Percentiles rank a stretch among this genome's conserved stretches.
These are phyloP conservation scores for Lasiodiplodia sp. DNA, from an alignment of 2,329 filamentous ascomycete species.

Conservation along the genomic window DNA sequence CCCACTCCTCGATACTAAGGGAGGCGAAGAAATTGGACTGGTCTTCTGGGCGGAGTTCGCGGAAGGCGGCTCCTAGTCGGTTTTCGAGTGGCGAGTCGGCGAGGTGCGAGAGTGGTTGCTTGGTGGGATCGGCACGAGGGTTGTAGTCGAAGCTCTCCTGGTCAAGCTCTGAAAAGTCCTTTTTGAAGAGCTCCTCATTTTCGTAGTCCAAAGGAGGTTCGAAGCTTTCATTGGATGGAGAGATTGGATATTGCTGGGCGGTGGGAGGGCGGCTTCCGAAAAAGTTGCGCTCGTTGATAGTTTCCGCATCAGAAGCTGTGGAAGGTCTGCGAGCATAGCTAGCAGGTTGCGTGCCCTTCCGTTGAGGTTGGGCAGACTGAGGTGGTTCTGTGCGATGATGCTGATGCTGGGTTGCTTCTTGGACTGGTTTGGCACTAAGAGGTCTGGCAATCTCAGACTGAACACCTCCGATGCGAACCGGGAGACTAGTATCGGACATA, in stretches of 20 bases:
- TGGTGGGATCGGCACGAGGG: constrained; percentile 35
- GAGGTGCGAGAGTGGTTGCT: constrained; percentile 16
- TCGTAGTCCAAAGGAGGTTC: constrained; percentile 54
- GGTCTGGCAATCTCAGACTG: not conserved
- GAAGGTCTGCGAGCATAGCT: not conserved
- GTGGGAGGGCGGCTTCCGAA: not conserved
- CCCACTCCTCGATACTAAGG: constrained; percentile 64
- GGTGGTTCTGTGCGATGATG: not conserved
- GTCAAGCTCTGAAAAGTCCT: constrained; percentile 58
- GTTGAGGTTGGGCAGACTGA: not conserved
- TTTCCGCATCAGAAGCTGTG: constrained; percentile 6
- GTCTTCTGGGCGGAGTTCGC: constrained; percentile 40
- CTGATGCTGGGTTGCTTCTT: not conserved
- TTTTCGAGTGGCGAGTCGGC: constrained; percentile 31
- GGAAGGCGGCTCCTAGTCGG: constrained; percentile 33
- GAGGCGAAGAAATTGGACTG: constrained; percentile 60
- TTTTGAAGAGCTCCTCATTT: constrained; percentile 51
- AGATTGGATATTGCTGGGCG: constrained; percentile 32
- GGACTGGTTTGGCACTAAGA: not conserved
- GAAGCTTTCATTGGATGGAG: constrained; percentile 17
- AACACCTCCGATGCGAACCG: not conserved
- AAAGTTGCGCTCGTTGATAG: not conserved
- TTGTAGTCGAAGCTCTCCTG: constrained; percentile 57
- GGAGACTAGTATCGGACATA: constrained; percentile 6
- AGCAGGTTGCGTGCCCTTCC: not conserved